A percentile compares a stretch with the other conserved stretches of the same genome.
These are phyloP conservation scores for Monosporozyma aquatica DNA, from an alignment of 805 yeast genomes.

Conservation along the genomic window DNA sequence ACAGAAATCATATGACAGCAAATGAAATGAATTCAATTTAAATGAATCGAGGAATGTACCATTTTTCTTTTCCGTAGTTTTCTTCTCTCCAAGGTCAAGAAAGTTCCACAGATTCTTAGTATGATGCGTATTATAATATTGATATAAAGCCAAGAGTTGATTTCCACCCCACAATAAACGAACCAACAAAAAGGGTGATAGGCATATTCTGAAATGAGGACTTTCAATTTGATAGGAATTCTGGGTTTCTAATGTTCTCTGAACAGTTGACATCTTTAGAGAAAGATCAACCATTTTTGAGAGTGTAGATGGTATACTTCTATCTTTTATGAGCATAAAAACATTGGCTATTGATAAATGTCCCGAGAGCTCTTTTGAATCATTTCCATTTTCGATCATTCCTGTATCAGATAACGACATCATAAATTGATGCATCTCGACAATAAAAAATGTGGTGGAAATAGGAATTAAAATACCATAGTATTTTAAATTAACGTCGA, in stretches of 20 bases:
- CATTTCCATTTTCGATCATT: constrained; percentile 3
- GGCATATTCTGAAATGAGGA: constrained; percentile 46
- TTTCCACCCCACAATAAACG: constrained; percentile 30
- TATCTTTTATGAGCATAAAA: constrained; percentile 25
- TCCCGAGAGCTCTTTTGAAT: constrained; percentile 14
- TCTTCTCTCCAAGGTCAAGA: background rate
- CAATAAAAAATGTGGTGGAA: constrained; percentile 20
- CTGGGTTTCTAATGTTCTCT: constrained; percentile 18
- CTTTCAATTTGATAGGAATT: constrained; percentile 51
- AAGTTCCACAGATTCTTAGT: constrained; percentile 8
- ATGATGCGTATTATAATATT: constrained; percentile 16
- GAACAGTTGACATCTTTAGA: constrained; percentile 36
- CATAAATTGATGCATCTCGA: constrained; percentile 21
- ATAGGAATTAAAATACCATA: constrained; percentile 26
- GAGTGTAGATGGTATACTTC: constrained; percentile 30
- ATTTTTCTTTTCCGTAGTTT: background rate
- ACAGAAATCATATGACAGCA: constrained; percentile 57
- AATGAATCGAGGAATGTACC: constrained; percentile 10
- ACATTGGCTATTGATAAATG: constrained; percentile 25
- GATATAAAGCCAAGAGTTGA: constrained; percentile 11
- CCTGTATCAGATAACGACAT: constrained; percentile 14
- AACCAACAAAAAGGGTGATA: constrained; percentile 44
- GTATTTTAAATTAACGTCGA: constrained; percentile 20
- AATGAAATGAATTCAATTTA: constrained; percentile 44
- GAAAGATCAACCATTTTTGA: constrained; percentile 40